Conservation (phyloP, 2,329 filamentous ascomycete species). For the Sporothrix humicola region DNA sequence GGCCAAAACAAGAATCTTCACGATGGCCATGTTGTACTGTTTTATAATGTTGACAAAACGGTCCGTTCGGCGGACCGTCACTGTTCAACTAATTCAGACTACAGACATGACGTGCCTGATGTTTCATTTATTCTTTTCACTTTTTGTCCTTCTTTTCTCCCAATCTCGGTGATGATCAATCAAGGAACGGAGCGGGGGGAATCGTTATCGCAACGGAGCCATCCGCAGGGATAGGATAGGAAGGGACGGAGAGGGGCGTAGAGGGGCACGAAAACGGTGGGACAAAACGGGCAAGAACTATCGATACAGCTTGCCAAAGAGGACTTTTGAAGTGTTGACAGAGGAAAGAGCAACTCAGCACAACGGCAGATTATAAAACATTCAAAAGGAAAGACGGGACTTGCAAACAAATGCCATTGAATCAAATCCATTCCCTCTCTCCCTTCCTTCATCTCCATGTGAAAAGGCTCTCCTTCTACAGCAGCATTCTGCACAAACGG, state of each 20-base stretch:
- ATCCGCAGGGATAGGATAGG: background rate
- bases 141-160: background rate
- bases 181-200: slow-evolving; percentile 9
- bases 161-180: background rate
- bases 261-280: slow-evolving; percentile 17
- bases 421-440: background rate
- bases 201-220: slow-evolving; percentile 17
- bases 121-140: background rate
- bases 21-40: background rate
- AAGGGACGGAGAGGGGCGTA: background rate
- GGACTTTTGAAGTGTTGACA: background rate
- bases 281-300: background rate
- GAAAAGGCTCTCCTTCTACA: background rate
- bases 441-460: background rate
- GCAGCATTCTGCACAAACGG: background rate
- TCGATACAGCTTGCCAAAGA: background rate
- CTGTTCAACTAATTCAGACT: no score
- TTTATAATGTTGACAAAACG: background rate
- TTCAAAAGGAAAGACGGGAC: background rate
- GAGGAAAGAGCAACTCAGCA: background rate
- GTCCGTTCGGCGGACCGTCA: background rate
- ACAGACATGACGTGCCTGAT: background rate
- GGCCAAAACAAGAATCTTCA: background rate
- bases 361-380: background rate
- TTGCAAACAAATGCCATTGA: background rate